Conservation (phyloP, 2,329 filamentous ascomycete genomes). For the Hortaea werneckii region DNA sequence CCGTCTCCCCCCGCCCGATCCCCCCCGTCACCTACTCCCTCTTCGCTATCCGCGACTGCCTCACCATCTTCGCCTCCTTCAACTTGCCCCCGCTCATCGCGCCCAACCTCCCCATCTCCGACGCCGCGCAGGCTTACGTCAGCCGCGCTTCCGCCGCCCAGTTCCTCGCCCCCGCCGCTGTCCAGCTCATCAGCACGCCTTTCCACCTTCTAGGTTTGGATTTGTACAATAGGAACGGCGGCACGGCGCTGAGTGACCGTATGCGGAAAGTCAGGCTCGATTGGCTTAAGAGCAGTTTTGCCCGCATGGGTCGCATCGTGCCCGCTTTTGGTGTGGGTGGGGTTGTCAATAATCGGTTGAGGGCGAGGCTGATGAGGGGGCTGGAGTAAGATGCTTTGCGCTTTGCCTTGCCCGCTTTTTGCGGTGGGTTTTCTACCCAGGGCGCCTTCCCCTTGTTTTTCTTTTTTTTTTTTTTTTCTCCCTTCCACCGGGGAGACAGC, state of each 20-base stretch:
- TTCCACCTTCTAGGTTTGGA: slow-evolving; percentile 78
- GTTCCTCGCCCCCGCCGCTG: slow-evolving; percentile 66
- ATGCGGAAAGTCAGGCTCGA: slow-evolving; percentile 58
- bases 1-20: slow-evolving; percentile 44
- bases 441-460: no score
- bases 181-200: slow-evolving; percentile 73
- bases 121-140: slow-evolving; percentile 43
- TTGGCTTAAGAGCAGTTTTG: slow-evolving; percentile 63
- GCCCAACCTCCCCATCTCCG: slow-evolving; percentile 45
- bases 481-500: no score
- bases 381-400: no score
- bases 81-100: slow-evolving; percentile 75
- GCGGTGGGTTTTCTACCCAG: no score
- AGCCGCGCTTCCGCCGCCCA: slow-evolving; percentile 50
- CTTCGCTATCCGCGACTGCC: slow-evolving; percentile 72
- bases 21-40: slow-evolving; percentile 62
- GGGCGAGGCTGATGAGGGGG: slow-evolving; percentile 55
- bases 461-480: no score
- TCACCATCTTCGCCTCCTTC: slow-evolving; percentile 88
- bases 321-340: slow-evolving; percentile 84
- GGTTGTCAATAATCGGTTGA: slow-evolving; percentile 68
- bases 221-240: slow-evolving; percentile 62
- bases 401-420: no score
- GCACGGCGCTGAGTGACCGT: slow-evolving; percentile 47
- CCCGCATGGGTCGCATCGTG: slow-evolving; percentile 73